Base-by-base conservation (phyloP, 2,329 filamentous ascomycete species). In the Macroventuria anomochaeta region DNA sequence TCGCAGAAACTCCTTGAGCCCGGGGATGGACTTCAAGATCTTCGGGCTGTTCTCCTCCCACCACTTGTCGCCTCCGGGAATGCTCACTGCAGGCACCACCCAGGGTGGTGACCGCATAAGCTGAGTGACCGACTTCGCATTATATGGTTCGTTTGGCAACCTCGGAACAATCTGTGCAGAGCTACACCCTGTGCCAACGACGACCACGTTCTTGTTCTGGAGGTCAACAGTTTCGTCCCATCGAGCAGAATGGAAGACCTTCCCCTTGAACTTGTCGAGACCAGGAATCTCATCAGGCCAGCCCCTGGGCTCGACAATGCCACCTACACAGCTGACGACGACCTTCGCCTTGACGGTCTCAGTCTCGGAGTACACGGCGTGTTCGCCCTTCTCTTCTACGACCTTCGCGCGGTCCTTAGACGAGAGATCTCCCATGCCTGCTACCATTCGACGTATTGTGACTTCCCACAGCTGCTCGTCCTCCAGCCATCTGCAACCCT, bases 71-170 rank as follows among this genome's bases (percentile, higher is more conserved):
- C 71, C 72, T 1, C 71, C 63, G 0, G 78, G 78, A 8, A 77
- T 69, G 3, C 69, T 40, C 0, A 65, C 8, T 38, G 73, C 70
- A 2, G 81, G 78, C 3, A 79, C 74, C 1, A 84, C 79, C 83
- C 83, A 85, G 1, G 83, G 83, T 10, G 83, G 81, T 12, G 81
- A 81, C 13, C 82, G 74, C 81, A 86, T 83, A 6, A 86, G 58
- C 58, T 86, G 84, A 0, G 82, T 85, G n/a, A 86, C 79, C 5
- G 80, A 81, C 62, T 80, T 84, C 26, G 79, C 81, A 18, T 77
- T 79, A 57, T 76, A 77, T 8, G 78, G 76, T 18, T 75, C 75
- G 34, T 80, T 75, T 3, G 76, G 76, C 5, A 86, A 71, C 31
- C 73, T 63, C 1, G 84, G 83, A 7, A 86, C 78, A 20, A 86